phyloP scores from a whole-genome alignment of 306 rosid species.

The Rosa multiflora region DNA sequence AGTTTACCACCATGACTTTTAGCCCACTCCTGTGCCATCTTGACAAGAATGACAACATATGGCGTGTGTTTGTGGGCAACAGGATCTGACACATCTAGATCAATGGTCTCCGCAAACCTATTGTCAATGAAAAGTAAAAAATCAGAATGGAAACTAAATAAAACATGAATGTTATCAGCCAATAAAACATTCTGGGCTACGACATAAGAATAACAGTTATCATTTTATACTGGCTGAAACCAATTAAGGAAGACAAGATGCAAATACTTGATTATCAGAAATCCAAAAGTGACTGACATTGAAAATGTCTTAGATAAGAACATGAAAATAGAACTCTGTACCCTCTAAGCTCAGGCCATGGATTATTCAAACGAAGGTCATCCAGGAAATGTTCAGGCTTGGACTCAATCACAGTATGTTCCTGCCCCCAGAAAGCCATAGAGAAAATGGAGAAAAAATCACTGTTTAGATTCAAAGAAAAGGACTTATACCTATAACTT shows the following conservation, averaged over 20 bases:
- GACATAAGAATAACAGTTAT: neutral
- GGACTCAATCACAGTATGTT: slow-evolving; percentile 90
- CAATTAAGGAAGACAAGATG: slow-evolving; percentile 1
- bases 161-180: slow-evolving; percentile 12
- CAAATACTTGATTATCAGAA: slow-evolving; percentile 10
- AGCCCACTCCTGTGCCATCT: slow-evolving; percentile 87
- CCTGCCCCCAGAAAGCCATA: slow-evolving; percentile 49
- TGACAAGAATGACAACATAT: slow-evolving; percentile 85
- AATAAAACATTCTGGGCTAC: slow-evolving; percentile 13
- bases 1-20: slow-evolving; percentile 72
- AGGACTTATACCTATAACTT: slow-evolving; percentile 4
- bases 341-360: slow-evolving; percentile 97
- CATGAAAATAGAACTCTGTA: slow-evolving; percentile 29
- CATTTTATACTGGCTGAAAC: slow-evolving; percentile 8
- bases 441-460: slow-evolving; percentile 23
- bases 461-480: slow-evolving; percentile 25
- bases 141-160: slow-evolving; percentile 33
- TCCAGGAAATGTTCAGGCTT: slow-evolving; percentile 98
- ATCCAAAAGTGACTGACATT: neutral
- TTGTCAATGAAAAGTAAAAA: slow-evolving; percentile 13
- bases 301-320: slow-evolving; percentile 5
- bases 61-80: slow-evolving; percentile 87
- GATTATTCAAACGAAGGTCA: slow-evolving; percentile 94
- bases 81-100: slow-evolving; percentile 72
- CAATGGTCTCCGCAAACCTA: slow-evolving; percentile 78